Base-by-base conservation (phyloP, 805 yeast genomes). In the Candida berthetii region DNA sequence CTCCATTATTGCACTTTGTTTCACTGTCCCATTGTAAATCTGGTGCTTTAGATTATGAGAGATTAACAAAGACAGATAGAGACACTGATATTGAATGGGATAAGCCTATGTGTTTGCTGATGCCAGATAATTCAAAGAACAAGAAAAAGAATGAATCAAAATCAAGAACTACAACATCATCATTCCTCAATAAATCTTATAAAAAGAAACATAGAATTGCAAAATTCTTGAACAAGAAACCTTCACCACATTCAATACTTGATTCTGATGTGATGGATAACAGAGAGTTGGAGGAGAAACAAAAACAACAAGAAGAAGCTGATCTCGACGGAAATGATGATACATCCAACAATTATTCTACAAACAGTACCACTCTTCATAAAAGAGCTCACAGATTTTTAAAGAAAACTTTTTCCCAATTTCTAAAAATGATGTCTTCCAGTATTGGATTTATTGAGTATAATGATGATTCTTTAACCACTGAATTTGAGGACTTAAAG, bases 21-120 rank as follows among this genome's bases (percentile, higher is more conserved):
- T 57, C 71, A 3, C 46, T 81, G 15, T 62, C 72, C 0, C 78
- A 71, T 48, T 82, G 89, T 54, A 54, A 66, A 15, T 55, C 62
- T 5, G 87, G 89, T 0, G 54, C 57, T 28, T 60, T 68, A 4
- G 69, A 68, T 41, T 71, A 66, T 60, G 73, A 68, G 39, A 61
- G 71, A 20, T 57, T 57, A 9, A 45, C 61, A 3, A 53, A 62
- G 25, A 53, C 66, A 1, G 57, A 56, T 3, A 58, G 65, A 1
- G 56, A 58, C 5, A 59, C 64, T 2, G 75, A 72, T 44, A 55
- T 76, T 14, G 64, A 68, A 31, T 80, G 85, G 85, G 60, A 61
- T 2, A 53, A 42, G 7, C 74, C 79, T 0, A 55, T 74, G 35
- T 72, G 80, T 46, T 46, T 73, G 48, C 53, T 68, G n/a, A 56